Evolutionary conservation across 2,329 filamentous ascomycete species (phyloP), one percentile per base, ranked within the genome.

Genomic region (Aureobasidium sp.): DNA sequence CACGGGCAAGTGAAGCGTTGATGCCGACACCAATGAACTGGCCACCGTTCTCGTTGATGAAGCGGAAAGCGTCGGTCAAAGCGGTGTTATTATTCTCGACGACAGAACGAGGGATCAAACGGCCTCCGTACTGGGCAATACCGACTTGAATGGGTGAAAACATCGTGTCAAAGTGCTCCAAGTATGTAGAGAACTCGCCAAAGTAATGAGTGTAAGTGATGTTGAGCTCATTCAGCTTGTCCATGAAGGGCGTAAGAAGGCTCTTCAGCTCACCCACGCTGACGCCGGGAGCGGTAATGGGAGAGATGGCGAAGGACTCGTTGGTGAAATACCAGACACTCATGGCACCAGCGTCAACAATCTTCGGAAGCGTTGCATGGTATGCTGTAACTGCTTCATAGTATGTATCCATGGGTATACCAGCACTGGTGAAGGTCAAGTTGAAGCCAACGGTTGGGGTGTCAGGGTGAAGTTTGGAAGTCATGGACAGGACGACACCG

Each of bases 401-500:
- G 66, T 76, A 82, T 0, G 60, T 66, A 19, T 76, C 71, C 25
- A 57, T 53, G 3, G 56, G 54, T 5, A 58, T 55, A 35, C 56
- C 58, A 10, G 56, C 35, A 21, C 49, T 59, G 10, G 63, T 62
- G 57, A 79, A 75, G 0, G 64, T 66, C 7, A 80, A 61, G 4
- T 68, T 72, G 1, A 74, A 70, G 2, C 72, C 77, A 1, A 71
- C 68, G 3, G 75, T 68, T 0, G 64, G 63, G 6, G 63, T 63
- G 53, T 76, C 72, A 0, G 69, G 65, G 61, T 81, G 71, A 1
- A 75, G 71, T 56, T 76, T 77, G 35, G 75, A 68, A 0, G 77
- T 83, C 63, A 83, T 70, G 2, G 76, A 78, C 14, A 74, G 64
- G 1, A 84, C 78, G 2, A 83, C 70, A 2, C 71, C 81, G 58